Base-by-base conservation (phyloP, 164 flowering plant species). In the Hamamelis virginiana region DNA sequence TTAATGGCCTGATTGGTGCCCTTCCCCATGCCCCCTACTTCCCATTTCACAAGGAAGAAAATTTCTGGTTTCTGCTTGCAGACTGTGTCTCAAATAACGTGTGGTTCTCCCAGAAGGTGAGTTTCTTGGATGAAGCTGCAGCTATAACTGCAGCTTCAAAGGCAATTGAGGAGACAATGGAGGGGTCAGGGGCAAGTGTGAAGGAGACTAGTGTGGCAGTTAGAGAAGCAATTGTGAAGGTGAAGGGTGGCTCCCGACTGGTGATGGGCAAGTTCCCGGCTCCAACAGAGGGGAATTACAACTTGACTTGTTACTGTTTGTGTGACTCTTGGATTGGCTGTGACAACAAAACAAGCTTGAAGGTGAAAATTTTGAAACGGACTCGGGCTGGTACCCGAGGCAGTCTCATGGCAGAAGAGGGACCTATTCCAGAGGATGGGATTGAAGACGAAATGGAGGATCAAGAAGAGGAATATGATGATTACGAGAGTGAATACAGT, bases 21-120 rank as follows among this genome's bases (percentile, higher is more conserved):
- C 89, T 91, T 2, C 98, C 98, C 3, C 97, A 92, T 74, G 87
- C 96, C 5, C 97, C 97, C 3, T 74, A 82, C 71, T 95, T 67
- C 76, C 98, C 98, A 16, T 92, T 89, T 75, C 94, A 81, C 89
- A 95, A 89, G 85, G 97, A 92, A 75, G 98, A 95, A 68, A 90
- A 80, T 64, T 89, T 81, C 73, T 91, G 98, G 98, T 68, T 91
- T 59, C 72, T 94, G 33, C 90, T 94, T 11, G 98, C 97, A 3
- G 98, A 94, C 64, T 45, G 90, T 1, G 75, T 59, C 68, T 77
- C 96, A 23, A 91, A 94, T 48, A 82, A 80, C 56, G 92, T 90
- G 0, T 94, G 97, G 98, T 82, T 94, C 69, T 94, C 87, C 47
- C 95, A 90, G 68, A 90, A 84, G 79, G 77, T 91, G 23, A 92